Conservation (phyloP, 495 filamentous ascomycete species). For the Emericellopsis terricola region DNA sequence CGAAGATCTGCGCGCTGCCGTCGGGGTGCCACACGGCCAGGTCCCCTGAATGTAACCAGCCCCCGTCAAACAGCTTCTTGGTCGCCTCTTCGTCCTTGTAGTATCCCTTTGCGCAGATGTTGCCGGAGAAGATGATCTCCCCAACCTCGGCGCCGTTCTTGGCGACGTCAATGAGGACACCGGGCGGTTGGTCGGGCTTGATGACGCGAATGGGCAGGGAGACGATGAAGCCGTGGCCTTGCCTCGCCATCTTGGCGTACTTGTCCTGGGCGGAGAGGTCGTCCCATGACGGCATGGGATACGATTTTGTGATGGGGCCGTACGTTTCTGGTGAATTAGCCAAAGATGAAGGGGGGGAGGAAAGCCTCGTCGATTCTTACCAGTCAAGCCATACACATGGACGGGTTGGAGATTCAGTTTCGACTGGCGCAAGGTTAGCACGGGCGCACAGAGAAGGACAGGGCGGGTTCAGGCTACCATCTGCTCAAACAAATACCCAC, state of each 20-base stretch:
- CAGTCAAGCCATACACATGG: constrained; percentile 83
- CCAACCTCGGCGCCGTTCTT: constrained; percentile 79
- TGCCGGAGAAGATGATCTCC: constrained; percentile 79
- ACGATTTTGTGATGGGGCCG: constrained; percentile 88
- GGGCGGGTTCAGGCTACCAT: constrained; percentile 38
- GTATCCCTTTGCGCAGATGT: constrained; percentile 85
- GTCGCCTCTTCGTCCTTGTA: constrained; percentile 83
- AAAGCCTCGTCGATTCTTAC: neutral
- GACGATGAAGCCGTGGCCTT: constrained; percentile 79
- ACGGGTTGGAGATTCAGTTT: constrained; percentile 75
- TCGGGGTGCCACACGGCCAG: constrained; percentile 84
- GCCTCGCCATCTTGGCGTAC: constrained; percentile 74
- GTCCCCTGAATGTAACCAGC: constrained; percentile 77
- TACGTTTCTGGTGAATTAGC: no score
- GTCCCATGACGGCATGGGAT: constrained; percentile 72
- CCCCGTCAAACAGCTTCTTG: constrained; percentile 70
- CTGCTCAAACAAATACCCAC: constrained; percentile 73
- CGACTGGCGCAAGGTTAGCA: constrained; percentile 7
- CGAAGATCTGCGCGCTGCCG: constrained; percentile 78
- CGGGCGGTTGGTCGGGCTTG: constrained; percentile 51
- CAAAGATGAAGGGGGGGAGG: neutral
- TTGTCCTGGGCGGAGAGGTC: constrained; percentile 47
- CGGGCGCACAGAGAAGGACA: neutral
- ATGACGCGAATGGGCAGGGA: constrained; percentile 68
- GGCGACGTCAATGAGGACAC: constrained; percentile 51